phyloP scores from a whole-genome alignment of 345 rosid genomes.

The Ceriops zippeliana region DNA sequence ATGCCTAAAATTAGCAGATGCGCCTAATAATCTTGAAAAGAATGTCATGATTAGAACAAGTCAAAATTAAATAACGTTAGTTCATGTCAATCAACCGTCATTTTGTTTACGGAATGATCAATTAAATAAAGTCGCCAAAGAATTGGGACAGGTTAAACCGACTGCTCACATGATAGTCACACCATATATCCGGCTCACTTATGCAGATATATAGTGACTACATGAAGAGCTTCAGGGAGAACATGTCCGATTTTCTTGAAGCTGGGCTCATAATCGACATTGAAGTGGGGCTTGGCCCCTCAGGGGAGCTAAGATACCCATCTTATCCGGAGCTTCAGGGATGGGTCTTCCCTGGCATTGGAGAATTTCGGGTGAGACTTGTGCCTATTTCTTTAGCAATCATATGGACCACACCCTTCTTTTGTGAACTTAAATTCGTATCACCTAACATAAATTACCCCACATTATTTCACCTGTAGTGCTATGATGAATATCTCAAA shows the following conservation, averaged over 20 bases:
- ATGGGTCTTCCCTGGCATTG: constrained; percentile 80
- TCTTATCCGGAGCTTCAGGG: constrained; percentile 72
- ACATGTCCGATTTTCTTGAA: constrained; percentile 59
- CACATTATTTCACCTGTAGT: constrained; percentile 31
- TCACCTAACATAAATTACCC: constrained; percentile 7
- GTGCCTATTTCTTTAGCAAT: not conserved
- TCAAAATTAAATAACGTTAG: no score
- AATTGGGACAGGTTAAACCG: no score
- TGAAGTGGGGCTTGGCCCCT: constrained; percentile 85
- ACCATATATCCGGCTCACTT: not conserved
- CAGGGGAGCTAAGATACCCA: constrained; percentile 90
- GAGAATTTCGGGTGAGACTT: constrained; percentile 67
- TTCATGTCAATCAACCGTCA: no score
- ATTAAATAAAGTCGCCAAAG: no score
- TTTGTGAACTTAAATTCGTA: not conserved
- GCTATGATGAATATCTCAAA: constrained; percentile 64
- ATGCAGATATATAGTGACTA: constrained; percentile 66
- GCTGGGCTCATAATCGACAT: constrained; percentile 61
- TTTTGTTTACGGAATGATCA: no score
- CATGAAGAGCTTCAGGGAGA: constrained; percentile 75
- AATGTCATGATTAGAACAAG: no score
- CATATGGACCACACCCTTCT: not conserved
- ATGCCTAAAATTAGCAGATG: no score
- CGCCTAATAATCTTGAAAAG: no score
- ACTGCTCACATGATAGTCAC: no score